phyloP scores from a whole-genome alignment of 176 grass and related monocot species.

The Triticum timopheevii region DNA sequence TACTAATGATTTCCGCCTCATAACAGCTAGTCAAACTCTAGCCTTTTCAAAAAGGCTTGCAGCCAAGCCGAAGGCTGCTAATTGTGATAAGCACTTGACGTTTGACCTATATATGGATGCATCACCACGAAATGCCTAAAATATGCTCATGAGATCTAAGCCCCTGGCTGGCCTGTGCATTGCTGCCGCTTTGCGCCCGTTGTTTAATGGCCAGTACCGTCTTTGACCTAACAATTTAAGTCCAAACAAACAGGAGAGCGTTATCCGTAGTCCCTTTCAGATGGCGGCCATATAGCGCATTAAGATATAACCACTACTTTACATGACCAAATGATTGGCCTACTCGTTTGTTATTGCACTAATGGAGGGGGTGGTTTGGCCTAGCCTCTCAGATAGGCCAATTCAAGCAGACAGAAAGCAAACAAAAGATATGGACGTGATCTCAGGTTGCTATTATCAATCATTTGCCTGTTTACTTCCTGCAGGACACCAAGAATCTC shows the following conservation, averaged over 20 bases:
- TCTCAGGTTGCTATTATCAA: constrained; percentile 46
- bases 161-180: constrained; percentile 27
- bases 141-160: constrained; percentile 33
- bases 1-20: constrained; percentile 39
- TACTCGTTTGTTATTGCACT: constrained; percentile 26
- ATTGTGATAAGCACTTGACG: constrained; percentile 30
- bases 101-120: constrained; percentile 36
- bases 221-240: constrained; percentile 52
- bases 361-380: constrained; percentile 33
- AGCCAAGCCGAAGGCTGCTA: constrained; percentile 18
- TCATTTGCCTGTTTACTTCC: constrained; percentile 50
- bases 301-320: constrained; percentile 43
- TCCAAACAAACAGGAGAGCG: constrained; percentile 37
- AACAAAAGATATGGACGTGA: constrained; percentile 51
- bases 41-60: constrained; percentile 37
- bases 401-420: constrained; percentile 54
- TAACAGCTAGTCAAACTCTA: constrained; percentile 36
- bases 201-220: constrained; percentile 35
- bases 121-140: constrained; percentile 21
- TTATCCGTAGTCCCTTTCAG: constrained; percentile 41
- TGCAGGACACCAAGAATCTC: constrained; percentile 56
- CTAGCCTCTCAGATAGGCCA: constrained; percentile 26
- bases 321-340: constrained; percentile 56
- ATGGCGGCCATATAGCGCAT: constrained; percentile 24
- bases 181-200: constrained; percentile 13